phyloP scores from a whole-genome alignment of 306 rosid species.

The Echinosophora koreensis region DNA sequence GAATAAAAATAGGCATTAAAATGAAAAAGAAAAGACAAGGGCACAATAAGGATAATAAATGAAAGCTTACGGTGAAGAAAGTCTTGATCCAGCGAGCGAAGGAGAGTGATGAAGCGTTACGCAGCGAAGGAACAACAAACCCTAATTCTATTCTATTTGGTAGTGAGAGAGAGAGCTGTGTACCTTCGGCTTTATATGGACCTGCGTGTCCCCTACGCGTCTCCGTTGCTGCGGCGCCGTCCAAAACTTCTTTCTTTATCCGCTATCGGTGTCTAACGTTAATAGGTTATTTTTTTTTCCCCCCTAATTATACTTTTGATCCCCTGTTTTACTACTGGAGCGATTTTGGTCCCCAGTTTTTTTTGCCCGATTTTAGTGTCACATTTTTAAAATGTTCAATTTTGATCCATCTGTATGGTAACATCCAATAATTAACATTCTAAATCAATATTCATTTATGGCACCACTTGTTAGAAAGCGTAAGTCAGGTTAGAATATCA shows the following conservation, averaged over 20 bases:
- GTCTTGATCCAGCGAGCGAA: slow-evolving; percentile 63
- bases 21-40: background rate
- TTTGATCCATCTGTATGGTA: too few species aligned
- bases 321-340: too few species aligned
- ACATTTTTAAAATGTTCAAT: too few species aligned
- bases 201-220: slow-evolving; percentile 65
- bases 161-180: slow-evolving; percentile 64
- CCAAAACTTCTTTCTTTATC: background rate
- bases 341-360: too few species aligned
- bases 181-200: slow-evolving; percentile 57
- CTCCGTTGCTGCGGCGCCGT: slow-evolving; percentile 55
- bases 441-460: too few species aligned
- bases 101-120: slow-evolving; percentile 3
- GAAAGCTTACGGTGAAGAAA: slow-evolving; percentile 61
- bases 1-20: background rate
- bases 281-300: too few species aligned
- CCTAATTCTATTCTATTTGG: slow-evolving; percentile 50
- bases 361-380: too few species aligned
- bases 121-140: slow-evolving; percentile 45
- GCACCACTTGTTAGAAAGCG: too few species aligned
- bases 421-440: too few species aligned
- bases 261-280: too few species aligned
- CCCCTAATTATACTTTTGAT: too few species aligned
- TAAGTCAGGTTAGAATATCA: too few species aligned
- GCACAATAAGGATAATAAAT: background rate